These are phyloP conservation scores for Kodamaea restingae DNA, from an alignment of 805 yeast genomes.

Conservation along the genomic window DNA sequence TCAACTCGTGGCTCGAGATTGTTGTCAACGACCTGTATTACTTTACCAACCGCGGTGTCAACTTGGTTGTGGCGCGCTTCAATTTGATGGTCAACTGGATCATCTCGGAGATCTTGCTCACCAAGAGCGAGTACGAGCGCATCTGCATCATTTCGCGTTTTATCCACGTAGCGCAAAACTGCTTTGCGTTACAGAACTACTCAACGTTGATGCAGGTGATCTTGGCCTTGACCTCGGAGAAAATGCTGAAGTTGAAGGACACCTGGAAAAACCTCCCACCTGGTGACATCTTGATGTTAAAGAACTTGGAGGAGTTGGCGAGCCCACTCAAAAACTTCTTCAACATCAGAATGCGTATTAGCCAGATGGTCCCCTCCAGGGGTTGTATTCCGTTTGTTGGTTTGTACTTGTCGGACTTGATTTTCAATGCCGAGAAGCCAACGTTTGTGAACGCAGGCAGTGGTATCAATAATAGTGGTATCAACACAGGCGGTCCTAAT, in stretches of 20 bases:
- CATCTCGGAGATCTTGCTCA: constrained; percentile 77
- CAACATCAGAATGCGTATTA: constrained; percentile 59
- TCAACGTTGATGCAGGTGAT: constrained; percentile 86
- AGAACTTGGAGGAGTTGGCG: constrained; percentile 63
- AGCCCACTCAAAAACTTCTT: constrained; percentile 73
- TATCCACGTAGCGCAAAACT: constrained; percentile 78
- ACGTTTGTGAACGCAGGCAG: constrained; percentile 37
- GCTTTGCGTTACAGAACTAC: constrained; percentile 70
- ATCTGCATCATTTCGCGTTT: constrained; percentile 74
- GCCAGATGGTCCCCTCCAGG: constrained; percentile 52
- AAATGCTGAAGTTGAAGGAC: constrained; percentile 52
- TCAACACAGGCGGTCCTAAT: too few relatives aligned
- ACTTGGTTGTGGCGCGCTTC: constrained; percentile 78
- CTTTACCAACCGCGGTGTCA: constrained; percentile 62
- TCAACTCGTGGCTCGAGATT: constrained; percentile 79
- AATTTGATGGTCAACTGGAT: constrained; percentile 91
- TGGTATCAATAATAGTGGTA: not conserved
- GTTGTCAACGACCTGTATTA: constrained; percentile 51
- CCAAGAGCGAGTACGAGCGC: constrained; percentile 55
- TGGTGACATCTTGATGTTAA: constrained; percentile 66
- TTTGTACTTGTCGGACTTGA: constrained; percentile 75
- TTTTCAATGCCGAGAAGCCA: constrained; percentile 66
- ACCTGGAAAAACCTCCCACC: constrained; percentile 76
- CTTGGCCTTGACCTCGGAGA: constrained; percentile 69
- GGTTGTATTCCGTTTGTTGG: constrained; percentile 94